A percentile compares a stretch with the other conserved stretches of the same genome.
These are phyloP conservation scores for Sporobolomyces phaffii DNA, from an alignment of 768 basidiomycete genomes.

Conservation along the genomic window DNA sequence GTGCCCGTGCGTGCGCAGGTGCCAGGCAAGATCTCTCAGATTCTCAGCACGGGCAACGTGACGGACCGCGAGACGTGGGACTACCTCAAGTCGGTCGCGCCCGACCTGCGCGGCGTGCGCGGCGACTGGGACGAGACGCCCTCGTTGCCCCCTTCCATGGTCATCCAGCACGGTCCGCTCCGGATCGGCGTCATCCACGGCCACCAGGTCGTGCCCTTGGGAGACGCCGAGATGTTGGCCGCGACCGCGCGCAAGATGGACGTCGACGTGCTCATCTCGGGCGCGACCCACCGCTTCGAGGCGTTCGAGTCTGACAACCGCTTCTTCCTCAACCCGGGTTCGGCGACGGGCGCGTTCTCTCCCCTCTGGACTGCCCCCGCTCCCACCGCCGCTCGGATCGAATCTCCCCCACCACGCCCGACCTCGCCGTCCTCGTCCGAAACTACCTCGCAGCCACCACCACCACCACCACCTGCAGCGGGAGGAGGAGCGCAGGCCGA, in stretches of 20 bases:
- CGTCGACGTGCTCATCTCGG: slow-evolving; percentile 88
- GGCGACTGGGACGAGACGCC: slow-evolving; percentile 84
- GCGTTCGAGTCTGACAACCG: slow-evolving; percentile 82
- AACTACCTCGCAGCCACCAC: slow-evolving; percentile 6
- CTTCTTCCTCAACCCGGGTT: slow-evolving; percentile 95
- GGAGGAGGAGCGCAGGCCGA: too few species aligned
- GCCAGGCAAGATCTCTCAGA: slow-evolving; percentile 95
- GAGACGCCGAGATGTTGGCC: slow-evolving; percentile 82
- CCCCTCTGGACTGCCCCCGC: slow-evolving; percentile 19
- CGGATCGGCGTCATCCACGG: slow-evolving; percentile 90
- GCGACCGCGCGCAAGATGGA: slow-evolving; percentile 92
- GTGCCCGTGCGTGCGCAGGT: slow-evolving; percentile 47
- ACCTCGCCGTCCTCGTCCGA: background rate
- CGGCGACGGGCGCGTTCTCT: slow-evolving; percentile 75
- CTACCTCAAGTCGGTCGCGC: slow-evolving; percentile 86
- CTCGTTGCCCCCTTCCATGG: slow-evolving; percentile 72
- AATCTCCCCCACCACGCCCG: too few species aligned
- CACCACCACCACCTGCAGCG: background rate
- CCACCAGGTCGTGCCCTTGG: slow-evolving; percentile 84
- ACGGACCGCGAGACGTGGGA: slow-evolving; percentile 97
- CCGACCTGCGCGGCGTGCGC: slow-evolving; percentile 82
- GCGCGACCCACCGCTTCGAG: slow-evolving; percentile 92
- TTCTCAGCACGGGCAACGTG: slow-evolving; percentile 93
- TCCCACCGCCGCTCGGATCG: background rate
- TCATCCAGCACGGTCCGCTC: slow-evolving; percentile 74